Percentiles rank a stretch among this genome's conserved stretches.
Conservation (phyloP, 2,329 filamentous ascomycete genomes). For the Sporothrix pseudoabietina region DNA sequence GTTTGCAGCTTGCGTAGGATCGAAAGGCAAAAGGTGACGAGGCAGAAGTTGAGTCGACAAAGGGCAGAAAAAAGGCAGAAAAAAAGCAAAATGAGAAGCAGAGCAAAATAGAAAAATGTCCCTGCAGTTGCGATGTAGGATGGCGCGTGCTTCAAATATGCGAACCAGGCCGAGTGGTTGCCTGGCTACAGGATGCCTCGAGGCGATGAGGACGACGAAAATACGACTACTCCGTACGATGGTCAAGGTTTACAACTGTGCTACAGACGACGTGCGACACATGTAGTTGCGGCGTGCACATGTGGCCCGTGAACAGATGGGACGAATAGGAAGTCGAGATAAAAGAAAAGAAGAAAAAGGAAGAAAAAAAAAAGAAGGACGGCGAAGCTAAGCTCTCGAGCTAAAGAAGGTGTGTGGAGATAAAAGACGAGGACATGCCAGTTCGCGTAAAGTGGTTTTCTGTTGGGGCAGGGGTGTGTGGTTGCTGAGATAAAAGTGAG, state of each 20-base stretch:
- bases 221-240: not conserved
- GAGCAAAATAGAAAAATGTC: not conserved
- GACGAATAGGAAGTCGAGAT: not conserved
- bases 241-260: not conserved
- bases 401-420: conserved; percentile 14
- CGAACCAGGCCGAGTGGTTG: conserved; percentile 12
- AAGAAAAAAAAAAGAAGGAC: not conserved
- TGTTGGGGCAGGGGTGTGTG: conserved; percentile 13
- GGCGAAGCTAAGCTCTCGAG: conserved; percentile 10
- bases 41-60: not conserved
- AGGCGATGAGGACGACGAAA: not conserved
- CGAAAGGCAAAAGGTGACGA: not conserved
- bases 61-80: not conserved
- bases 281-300: not conserved
- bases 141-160: conserved; percentile 21
- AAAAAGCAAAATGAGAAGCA: not conserved
- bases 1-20: conserved; percentile 9
- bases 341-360: not conserved
- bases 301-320: not conserved
- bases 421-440: conserved; percentile 7
- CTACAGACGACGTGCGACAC: not conserved
- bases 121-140: conserved; percentile 11
- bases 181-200: conserved; percentile 17
- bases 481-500: not conserved
- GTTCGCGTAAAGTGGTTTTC: conserved; percentile 23